Conservation (phyloP, 192 early-diverging fungal species). For the Coemansia asiatica region DNA sequence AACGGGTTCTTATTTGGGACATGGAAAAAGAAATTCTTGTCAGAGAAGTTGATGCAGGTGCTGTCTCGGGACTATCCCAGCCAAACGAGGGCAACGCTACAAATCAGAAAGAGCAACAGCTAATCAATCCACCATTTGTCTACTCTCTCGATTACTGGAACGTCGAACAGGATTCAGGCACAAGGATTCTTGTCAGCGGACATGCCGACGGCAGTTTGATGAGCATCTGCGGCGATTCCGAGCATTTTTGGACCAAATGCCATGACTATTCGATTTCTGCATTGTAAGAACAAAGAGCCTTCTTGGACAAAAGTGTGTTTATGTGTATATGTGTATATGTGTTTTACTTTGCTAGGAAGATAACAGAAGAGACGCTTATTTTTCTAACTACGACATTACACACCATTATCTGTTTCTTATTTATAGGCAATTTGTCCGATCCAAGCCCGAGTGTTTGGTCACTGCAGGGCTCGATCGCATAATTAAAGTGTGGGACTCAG, state of each 20-base stretch:
- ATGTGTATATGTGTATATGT: not conserved
- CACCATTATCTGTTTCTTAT: not conserved
- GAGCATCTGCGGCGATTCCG: constrained; percentile 16
- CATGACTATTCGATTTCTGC: constrained; percentile 52
- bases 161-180: not conserved
- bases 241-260: constrained; percentile 21
- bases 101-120: not conserved
- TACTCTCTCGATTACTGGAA: constrained; percentile 37
- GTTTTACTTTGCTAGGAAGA: too few relatives aligned
- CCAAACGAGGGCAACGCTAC: not conserved
- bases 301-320: not conserved
- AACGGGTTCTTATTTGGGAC: constrained; percentile 41
- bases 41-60: not conserved
- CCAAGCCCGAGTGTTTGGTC: constrained; percentile 27
- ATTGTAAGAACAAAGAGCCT: constrained; percentile 34
- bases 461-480: constrained; percentile 44
- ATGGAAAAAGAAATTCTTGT: constrained; percentile 24
- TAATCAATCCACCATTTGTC: constrained; percentile 49
- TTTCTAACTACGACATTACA: too few relatives aligned
- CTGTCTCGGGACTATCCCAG: not conserved
- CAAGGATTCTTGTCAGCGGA: constrained; percentile 32
- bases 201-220: constrained; percentile 52
- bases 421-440: constrained; percentile 39
- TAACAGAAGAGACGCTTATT: not conserved
- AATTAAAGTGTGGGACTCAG: constrained; percentile 36